phyloP scores from a whole-genome alignment of 768 basidiomycete genomes.

The Tylopilus cervinicoccineus region DNA sequence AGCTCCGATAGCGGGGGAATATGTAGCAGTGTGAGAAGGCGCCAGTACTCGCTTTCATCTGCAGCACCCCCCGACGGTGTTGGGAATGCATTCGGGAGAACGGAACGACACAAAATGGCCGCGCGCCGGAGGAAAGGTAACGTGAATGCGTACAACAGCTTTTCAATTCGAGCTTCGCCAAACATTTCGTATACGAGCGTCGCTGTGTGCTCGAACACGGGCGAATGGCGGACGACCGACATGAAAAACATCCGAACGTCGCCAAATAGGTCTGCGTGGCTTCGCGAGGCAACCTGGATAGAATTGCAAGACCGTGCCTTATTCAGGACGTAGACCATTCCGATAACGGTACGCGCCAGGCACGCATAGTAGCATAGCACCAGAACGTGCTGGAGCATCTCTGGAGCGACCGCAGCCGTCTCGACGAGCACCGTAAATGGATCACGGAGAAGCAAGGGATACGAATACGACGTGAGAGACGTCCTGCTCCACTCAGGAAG shows the following conservation, averaged over 20 bases:
- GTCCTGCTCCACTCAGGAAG: conserved; percentile 90
- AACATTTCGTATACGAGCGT: conserved; percentile 75
- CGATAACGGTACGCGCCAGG: conserved; percentile 81
- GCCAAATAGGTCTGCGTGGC: conserved; percentile 73
- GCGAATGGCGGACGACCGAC: conserved; percentile 86
- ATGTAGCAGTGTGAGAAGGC: conserved; percentile 68
- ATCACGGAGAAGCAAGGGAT: conserved; percentile 83
- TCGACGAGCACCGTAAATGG: conserved; percentile 90
- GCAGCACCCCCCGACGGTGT: conserved; percentile 34
- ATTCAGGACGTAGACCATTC: conserved; percentile 77
- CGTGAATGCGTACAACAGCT: conserved; percentile 81
- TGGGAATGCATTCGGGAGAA: conserved; percentile 62
- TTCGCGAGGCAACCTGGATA: conserved; percentile 40
- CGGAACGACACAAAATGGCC: conserved; percentile 76
- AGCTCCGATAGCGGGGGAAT: conserved; percentile 79
- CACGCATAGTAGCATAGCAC: conserved; percentile 88
- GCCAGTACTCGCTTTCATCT: conserved; percentile 68
- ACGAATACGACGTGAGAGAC: conserved; percentile 76
- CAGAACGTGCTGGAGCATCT: conserved; percentile 86
- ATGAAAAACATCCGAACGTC: conserved; percentile 87
- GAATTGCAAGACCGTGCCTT: conserved; percentile 58
- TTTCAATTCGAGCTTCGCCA: conserved; percentile 81
- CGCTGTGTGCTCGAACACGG: conserved; percentile 81
- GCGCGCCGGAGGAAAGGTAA: conserved; percentile 89
- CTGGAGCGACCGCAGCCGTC: conserved; percentile 84